Conservation (phyloP, 805 yeast genomes). For the Priceomyces castillae region DNA sequence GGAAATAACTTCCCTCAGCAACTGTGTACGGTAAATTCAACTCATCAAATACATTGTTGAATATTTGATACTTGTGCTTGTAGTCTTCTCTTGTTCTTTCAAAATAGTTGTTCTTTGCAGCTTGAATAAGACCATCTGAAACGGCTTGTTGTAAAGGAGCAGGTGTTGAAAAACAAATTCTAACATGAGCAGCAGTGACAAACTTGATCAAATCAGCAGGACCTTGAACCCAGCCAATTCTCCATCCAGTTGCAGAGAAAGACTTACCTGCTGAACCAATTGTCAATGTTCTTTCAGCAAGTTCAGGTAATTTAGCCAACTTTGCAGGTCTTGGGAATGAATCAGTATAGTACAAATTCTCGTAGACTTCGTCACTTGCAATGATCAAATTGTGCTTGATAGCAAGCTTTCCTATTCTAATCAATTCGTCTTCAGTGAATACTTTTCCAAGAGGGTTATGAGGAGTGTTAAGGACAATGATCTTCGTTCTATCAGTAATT, state of each 20-base stretch:
- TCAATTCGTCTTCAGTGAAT: slow-evolving; percentile 71
- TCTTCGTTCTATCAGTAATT: slow-evolving; percentile 72
- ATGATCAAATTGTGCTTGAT: slow-evolving; percentile 80
- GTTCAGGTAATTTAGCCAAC: slow-evolving; percentile 62
- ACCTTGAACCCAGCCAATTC: slow-evolving; percentile 95
- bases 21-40: slow-evolving; percentile 83
- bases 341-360: slow-evolving; percentile 71
- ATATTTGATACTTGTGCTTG: slow-evolving; percentile 65
- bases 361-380: slow-evolving; percentile 93
- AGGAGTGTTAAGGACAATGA: slow-evolving; percentile 88
- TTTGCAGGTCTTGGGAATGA: slow-evolving; percentile 82
- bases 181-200: slow-evolving; percentile 85
- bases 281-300: slow-evolving; percentile 74
- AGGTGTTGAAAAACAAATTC: slow-evolving; percentile 90
- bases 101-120: slow-evolving; percentile 64
- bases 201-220: slow-evolving; percentile 76
- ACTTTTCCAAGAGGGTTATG: slow-evolving; percentile 96
- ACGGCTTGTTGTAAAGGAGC: slow-evolving; percentile 92
- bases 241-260: slow-evolving; percentile 99
- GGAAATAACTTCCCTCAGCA: slow-evolving; percentile 93
- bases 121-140: slow-evolving; percentile 68
- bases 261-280: slow-evolving; percentile 98
- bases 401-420: slow-evolving; percentile 74
- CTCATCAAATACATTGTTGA: slow-evolving; percentile 79
- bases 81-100: slow-evolving; percentile 67